Percentiles rank a stretch among this genome's conserved stretches.
Conservation (phyloP, 2,329 filamentous ascomycete genomes). For the Stemphylium lycopersici region DNA sequence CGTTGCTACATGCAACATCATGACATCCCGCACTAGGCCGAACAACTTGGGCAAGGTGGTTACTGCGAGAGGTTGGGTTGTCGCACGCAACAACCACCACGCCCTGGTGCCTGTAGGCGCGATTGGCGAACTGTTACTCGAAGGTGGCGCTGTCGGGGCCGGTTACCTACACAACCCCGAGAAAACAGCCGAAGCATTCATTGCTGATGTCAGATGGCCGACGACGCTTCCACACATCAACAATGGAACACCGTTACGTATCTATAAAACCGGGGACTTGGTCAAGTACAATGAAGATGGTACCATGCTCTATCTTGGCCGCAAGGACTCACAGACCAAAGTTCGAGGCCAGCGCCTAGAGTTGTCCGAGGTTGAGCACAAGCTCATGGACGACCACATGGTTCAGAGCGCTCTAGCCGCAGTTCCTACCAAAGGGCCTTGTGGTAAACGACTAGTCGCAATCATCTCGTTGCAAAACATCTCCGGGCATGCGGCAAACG, state of each 20-base stretch:
- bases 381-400: constrained; percentile 41
- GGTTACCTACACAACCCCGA: constrained; percentile 44
- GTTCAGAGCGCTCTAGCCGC: constrained; percentile 39
- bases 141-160: constrained; percentile 43
- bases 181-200: constrained; percentile 37
- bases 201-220: constrained; percentile 32
- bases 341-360: constrained; percentile 55
- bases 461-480: constrained; percentile 35
- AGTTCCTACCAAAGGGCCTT: constrained; percentile 37
- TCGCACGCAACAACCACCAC: constrained; percentile 44
- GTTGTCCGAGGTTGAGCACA: constrained; percentile 54
- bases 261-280: constrained; percentile 49
- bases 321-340: constrained; percentile 44
- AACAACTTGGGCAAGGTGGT: constrained; percentile 45
- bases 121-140: constrained; percentile 51
- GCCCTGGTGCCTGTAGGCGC: constrained; percentile 47
- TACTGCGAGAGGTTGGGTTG: constrained; percentile 47
- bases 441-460: constrained; percentile 41
- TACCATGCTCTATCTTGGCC: constrained; percentile 40
- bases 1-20: constrained; percentile 41
- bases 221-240: constrained; percentile 5
- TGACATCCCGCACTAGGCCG: constrained; percentile 36
- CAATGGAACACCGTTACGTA: constrained; percentile 6
- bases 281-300: constrained; percentile 47
- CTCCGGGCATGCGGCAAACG: background rate